Percentiles rank a stretch among this genome's conserved stretches.
Evolutionary conservation across 768 basidiomycete genomes (phyloP).

Genomic region (Boletus reticuloceps): DNA sequence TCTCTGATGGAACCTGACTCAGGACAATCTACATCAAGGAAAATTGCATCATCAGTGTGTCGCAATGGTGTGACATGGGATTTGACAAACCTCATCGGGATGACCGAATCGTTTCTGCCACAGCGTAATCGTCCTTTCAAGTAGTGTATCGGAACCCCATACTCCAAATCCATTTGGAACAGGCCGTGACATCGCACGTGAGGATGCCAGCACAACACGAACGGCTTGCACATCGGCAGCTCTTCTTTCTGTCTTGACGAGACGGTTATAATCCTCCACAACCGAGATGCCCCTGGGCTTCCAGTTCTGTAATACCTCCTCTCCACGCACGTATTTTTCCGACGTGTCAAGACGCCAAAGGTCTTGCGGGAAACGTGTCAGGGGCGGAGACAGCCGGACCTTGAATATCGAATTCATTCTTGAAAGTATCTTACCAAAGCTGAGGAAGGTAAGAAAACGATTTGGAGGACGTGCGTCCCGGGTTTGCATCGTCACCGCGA

Average conservation of each 20-base stretch:
- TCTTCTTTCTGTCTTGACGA: slow-evolving; percentile 68
- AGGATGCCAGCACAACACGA: slow-evolving; percentile 66
- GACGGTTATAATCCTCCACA: slow-evolving; percentile 78
- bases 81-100: slow-evolving; percentile 59
- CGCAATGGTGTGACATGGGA: background rate
- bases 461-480: slow-evolving; percentile 86
- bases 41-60: slow-evolving; percentile 11
- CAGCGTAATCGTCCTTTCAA: slow-evolving; percentile 65
- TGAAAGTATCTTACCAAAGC: slow-evolving; percentile 70
- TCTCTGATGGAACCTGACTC: slow-evolving; percentile 64
- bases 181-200: slow-evolving; percentile 43
- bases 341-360: slow-evolving; percentile 95
- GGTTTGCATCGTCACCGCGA: slow-evolving; percentile 78
- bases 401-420: slow-evolving; percentile 85
- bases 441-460: slow-evolving; percentile 72
- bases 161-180: slow-evolving; percentile 47
- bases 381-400: slow-evolving; percentile 75
- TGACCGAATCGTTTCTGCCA: slow-evolving; percentile 88
- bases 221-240: slow-evolving; percentile 91
- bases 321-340: slow-evolving; percentile 92
- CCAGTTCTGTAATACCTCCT: slow-evolving; percentile 82
- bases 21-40: slow-evolving; percentile 66
- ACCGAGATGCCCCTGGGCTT: slow-evolving; percentile 84
- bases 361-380: slow-evolving; percentile 84
- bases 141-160: slow-evolving; percentile 66